Evolutionary conservation across 805 yeast genomes (phyloP).

Genomic region (Hanseniaspora jakobsenii): DNA sequence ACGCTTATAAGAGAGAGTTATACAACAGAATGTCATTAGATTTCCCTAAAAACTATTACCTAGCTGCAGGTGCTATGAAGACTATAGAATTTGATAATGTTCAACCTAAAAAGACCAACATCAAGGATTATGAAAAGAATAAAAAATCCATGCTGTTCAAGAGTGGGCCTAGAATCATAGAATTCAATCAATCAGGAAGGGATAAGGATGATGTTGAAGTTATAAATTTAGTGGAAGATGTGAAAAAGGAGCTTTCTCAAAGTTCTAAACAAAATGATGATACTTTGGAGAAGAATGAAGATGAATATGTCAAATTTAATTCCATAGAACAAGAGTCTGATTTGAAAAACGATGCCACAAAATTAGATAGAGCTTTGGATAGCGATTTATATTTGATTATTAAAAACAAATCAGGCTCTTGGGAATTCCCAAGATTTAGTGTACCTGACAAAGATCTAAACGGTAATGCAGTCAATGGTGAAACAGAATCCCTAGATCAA

Average conservation of each 20-base stretch:
- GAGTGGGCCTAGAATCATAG: too few species aligned
- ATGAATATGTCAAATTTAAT: conserved; percentile 25
- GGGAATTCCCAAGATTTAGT: conserved; percentile 74
- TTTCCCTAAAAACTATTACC: conserved; percentile 86
- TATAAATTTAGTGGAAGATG: conserved; percentile 56
- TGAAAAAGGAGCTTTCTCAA: conserved; percentile 27
- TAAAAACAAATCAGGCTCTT: conserved; percentile 34
- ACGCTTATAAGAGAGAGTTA: conserved; percentile 71
- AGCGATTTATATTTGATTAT: conserved; percentile 69
- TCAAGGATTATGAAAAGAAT: conserved; percentile 65
- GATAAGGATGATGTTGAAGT: conserved; percentile 77
- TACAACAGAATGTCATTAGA: conserved; percentile 94
- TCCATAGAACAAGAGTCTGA: conserved; percentile 74
- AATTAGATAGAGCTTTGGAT: conserved; percentile 69
- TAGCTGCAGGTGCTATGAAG: conserved; percentile 70
- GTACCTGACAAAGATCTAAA: conserved; percentile 27
- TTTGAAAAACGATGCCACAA: conserved; percentile 41
- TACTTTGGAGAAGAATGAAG: conserved; percentile 59
- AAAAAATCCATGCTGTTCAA: too few species aligned
- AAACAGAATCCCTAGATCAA: conserved; percentile 48
- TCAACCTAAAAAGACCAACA: conserved; percentile 57
- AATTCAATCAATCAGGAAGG: conserved; percentile 64
- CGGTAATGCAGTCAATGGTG: too few species aligned
- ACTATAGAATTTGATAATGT: conserved; percentile 13
- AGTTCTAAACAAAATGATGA: conserved; percentile 32